A percentile compares a stretch with the other conserved stretches of the same genome.
Evolutionary conservation across 441 rosid species (phyloP).

Genomic region (Aleurites moluccanus): DNA sequence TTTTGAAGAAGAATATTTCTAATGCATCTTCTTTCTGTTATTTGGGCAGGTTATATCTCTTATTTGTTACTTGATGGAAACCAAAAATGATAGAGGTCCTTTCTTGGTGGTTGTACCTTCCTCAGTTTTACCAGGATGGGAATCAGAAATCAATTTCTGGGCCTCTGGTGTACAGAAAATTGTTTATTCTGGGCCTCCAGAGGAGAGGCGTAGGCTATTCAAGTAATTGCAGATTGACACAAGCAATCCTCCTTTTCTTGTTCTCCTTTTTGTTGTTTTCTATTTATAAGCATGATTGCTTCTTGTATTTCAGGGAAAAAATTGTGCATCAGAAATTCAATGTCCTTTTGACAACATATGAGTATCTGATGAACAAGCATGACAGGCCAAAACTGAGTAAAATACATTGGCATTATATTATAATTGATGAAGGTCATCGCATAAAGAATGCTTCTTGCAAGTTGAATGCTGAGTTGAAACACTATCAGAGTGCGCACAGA

Average conservation of each 20-base stretch:
- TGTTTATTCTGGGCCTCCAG: conserved; percentile 90
- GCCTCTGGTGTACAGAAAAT: conserved; percentile 73
- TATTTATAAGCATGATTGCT: conserved; percentile 21
- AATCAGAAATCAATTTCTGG: conserved; percentile 85
- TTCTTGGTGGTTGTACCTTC: conserved; percentile 97
- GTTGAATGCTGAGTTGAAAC: conserved; percentile 92
- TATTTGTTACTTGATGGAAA: conserved; percentile 94
- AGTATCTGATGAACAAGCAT: conserved; percentile 96
- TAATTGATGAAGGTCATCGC: conserved; percentile 98
- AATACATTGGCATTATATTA: conserved; percentile 88
- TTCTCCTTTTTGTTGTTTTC: conserved; percentile 3
- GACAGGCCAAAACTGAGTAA: conserved; percentile 93
- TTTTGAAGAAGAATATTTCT: not conserved
- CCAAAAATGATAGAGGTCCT: conserved; percentile 94
- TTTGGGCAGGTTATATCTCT: conserved; percentile 73
- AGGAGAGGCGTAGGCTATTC: conserved; percentile 86
- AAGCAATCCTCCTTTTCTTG: conserved; percentile 15
- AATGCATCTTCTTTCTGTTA: not conserved
- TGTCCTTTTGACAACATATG: conserved; percentile 89
- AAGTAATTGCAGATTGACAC: conserved; percentile 51
- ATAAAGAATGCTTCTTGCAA: conserved; percentile 98
- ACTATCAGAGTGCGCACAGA: conserved; percentile 84
- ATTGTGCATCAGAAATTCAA: conserved; percentile 92
- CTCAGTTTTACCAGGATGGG: conserved; percentile 96
- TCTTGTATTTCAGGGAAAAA: conserved; percentile 64